Conservation (phyloP, 2,329 filamentous ascomycete species). For the Mollisia scopiformis region DNA sequence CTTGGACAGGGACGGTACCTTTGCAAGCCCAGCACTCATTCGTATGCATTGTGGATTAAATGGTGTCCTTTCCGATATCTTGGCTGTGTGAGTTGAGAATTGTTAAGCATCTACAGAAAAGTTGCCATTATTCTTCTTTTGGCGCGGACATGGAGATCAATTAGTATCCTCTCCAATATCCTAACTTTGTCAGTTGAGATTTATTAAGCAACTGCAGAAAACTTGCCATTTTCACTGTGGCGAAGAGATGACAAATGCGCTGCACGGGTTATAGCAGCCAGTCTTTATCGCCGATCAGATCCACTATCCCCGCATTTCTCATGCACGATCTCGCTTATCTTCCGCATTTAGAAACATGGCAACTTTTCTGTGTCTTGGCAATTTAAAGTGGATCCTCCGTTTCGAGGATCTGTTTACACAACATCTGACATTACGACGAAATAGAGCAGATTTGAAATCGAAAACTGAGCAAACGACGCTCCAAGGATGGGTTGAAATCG, state of each 20-base stretch:
- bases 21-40: constrained; percentile 29
- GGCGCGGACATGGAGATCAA: too few species aligned
- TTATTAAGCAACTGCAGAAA: constrained; percentile 15
- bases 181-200: constrained; percentile 13
- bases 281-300: neutral
- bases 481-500: constrained; percentile 13
- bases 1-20: constrained; percentile 23
- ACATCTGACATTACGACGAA: constrained; percentile 7
- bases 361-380: constrained; percentile 24
- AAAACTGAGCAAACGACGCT: constrained; percentile 18
- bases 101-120: constrained; percentile 16
- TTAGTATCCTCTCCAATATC: constrained; percentile 4
- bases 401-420: constrained; percentile 12
- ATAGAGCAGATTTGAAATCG: constrained; percentile 20
- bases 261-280: constrained; percentile 2
- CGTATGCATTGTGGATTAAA: constrained; percentile 21
- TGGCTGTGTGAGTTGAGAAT: constrained; percentile 14
- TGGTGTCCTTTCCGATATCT: constrained; percentile 6
- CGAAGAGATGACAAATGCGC: constrained; percentile 18
- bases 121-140: constrained; percentile 17
- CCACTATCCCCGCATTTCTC: constrained; percentile 7
- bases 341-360: constrained; percentile 17
- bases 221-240: constrained; percentile 16
- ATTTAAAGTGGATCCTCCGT: constrained; percentile 17
- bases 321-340: constrained; percentile 13